A percentile compares a stretch with the other conserved stretches of the same genome.
Evolutionary conservation across 164 flowering plant species (phyloP).

Genomic region (Platanus orientalis): DNA sequence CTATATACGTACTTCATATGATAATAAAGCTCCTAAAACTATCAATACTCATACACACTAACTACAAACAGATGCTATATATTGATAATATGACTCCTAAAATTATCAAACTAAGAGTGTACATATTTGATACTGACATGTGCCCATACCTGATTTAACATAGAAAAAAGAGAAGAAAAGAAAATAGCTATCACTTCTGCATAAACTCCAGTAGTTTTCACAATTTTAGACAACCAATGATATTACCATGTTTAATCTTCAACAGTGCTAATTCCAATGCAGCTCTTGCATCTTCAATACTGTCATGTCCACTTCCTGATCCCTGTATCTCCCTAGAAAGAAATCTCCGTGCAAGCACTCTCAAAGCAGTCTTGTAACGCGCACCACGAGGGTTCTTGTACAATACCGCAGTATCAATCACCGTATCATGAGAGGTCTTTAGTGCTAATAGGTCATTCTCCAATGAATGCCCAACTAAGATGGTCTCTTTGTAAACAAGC

Average conservation of each 20-base stretch:
- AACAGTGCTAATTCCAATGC: slow-evolving; percentile 88
- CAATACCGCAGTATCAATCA: slow-evolving; percentile 86
- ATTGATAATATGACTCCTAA: too few relatives aligned
- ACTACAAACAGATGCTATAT: too few relatives aligned
- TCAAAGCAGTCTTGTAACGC: slow-evolving; percentile 73
- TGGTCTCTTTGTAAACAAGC: slow-evolving; percentile 82
- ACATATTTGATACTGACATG: too few relatives aligned
- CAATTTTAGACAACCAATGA: background rate
- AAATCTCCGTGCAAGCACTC: slow-evolving; percentile 70
- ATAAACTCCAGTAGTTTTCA: background rate
- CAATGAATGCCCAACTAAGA: slow-evolving; percentile 93
- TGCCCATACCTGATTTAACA: too few relatives aligned
- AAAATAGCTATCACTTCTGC: background rate
- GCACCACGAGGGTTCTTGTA: slow-evolving; percentile 80
- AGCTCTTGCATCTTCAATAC: slow-evolving; percentile 94
- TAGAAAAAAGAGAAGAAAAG: background rate
- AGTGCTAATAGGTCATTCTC: slow-evolving; percentile 93
- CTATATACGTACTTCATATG: too few relatives aligned
- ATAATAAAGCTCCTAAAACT: too few relatives aligned
- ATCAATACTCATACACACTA: too few relatives aligned
- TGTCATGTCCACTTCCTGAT: slow-evolving; percentile 86
- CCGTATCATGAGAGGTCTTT: slow-evolving; percentile 68
- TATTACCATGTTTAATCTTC: slow-evolving; percentile 70
- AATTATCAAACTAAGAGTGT: too few relatives aligned
- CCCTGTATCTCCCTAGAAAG: slow-evolving; percentile 82